Evolutionary conservation across 1,284 basidiomycete genomes (phyloP), one percentile per base, ranked within the genome.

Genomic region (Anthracocystis setariae): DNA sequence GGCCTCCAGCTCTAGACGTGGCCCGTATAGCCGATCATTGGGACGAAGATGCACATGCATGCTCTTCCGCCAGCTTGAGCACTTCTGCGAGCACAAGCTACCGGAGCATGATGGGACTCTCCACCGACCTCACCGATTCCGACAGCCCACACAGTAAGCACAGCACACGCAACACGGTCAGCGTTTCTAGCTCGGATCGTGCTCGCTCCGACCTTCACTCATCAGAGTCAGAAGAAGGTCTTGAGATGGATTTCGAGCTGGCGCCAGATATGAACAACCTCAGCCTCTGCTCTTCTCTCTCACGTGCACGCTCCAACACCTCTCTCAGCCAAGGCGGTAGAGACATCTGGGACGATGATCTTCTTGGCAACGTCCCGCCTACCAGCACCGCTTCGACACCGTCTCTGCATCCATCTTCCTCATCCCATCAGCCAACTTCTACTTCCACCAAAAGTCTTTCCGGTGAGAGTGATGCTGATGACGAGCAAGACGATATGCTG

Each of bases 241-340:
- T 65, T 32, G 71, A 76, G 40, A 23, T 56, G 35, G 76, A 74
- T 33, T 78, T 78, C 42, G 73, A 76, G 12, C 65, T 78, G 8
- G 63, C 52, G 10, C 62, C 65, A 8, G 55, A 64, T 40, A 46
- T 78, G 42, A 52, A 65, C 37, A 63, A 61, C 23, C 66, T 78
- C 25, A 55, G 62, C 44, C 58, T 78, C 9, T 68, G 70, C 50
- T 73, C 74, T n/a, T 60, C 63, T 5, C 52, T 71, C 10, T 60
- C 64, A 1, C 52, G 70, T 21, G 51, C 70, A 10, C 63, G 66
- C 13, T 65, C 72, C 23, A 56, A 66, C 48, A 46, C 64, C 18
- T 61, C 64, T 7, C 51, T 73, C 45, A 69, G 61, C 35, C 53
- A 68, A 5, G 53, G 55, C 57, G 56, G 58, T 33, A 53, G 61